Conservation (phyloP, 2,329 filamentous ascomycete species). For the Penicillium sp. region DNA sequence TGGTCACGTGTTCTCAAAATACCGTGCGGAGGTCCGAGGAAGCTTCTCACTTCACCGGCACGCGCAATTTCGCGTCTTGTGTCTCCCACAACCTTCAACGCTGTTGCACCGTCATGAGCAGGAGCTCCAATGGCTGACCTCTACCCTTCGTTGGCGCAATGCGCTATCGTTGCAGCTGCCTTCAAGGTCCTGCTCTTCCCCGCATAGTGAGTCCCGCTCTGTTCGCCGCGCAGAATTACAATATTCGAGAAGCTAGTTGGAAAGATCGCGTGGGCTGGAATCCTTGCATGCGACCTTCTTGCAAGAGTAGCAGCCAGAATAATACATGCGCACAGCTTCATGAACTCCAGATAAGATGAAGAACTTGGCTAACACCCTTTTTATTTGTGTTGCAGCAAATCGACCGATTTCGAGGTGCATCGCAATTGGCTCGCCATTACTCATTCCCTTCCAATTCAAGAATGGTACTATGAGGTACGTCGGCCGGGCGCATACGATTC, state of each 20-base stretch:
- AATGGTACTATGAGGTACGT: slow-evolving; percentile 87
- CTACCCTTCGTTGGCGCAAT: slow-evolving; percentile 61
- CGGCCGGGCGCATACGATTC: not conserved
- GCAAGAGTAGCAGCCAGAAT: no score
- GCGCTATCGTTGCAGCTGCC: slow-evolving; percentile 19
- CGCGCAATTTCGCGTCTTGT: not conserved
- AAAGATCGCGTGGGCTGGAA: no score
- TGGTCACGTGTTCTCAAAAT: slow-evolving; percentile 14
- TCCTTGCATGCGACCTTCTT: not conserved
- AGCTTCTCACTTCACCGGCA: slow-evolving; percentile 4
- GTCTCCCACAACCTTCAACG: slow-evolving; percentile 2
- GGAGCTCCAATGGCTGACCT: slow-evolving; percentile 63
- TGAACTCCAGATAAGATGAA: not conserved
- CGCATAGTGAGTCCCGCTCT: slow-evolving; percentile 17
- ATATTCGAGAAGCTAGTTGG: not conserved
- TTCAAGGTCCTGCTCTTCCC: slow-evolving; percentile 23
- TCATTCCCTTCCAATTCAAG: slow-evolving; percentile 74
- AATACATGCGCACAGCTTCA: not conserved
- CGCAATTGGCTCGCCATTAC: slow-evolving; percentile 98
- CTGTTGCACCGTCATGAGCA: slow-evolving; percentile 25
- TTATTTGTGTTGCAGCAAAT: slow-evolving; percentile 63
- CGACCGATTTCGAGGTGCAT: slow-evolving; percentile 98
- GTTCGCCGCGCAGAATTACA: not conserved
- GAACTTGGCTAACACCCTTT: slow-evolving; percentile 1
- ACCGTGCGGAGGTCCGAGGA: slow-evolving; percentile 12